A percentile compares a stretch with the other conserved stretches of the same genome.
These are phyloP conservation scores for Verticillium nubilum DNA, from an alignment of 2,329 filamentous ascomycete genomes.

Conservation along the genomic window DNA sequence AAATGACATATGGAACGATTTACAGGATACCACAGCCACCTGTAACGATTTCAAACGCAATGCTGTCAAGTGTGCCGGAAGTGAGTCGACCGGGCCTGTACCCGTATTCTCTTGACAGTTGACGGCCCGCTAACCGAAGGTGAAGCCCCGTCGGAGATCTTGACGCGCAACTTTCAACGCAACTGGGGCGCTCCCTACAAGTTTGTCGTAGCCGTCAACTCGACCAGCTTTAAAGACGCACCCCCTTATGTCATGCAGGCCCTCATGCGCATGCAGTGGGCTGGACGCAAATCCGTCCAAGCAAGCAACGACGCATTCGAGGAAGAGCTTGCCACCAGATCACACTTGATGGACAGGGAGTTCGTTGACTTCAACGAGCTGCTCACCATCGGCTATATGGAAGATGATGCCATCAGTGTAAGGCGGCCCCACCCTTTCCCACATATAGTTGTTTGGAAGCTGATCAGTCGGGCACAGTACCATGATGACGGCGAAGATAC, in stretches of 20 bases:
- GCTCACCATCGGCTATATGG: constrained; percentile 57
- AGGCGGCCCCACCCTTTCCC: constrained; percentile 15
- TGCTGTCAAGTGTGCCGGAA: constrained; percentile 24
- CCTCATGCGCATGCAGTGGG: constrained; percentile 51
- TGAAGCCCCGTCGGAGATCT: constrained; percentile 23
- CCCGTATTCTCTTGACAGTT: constrained; percentile 2
- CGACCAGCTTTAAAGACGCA: constrained; percentile 41
- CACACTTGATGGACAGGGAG: neutral
- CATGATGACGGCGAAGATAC: constrained; percentile 63
- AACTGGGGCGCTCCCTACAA: constrained; percentile 65
- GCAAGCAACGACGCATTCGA: constrained; percentile 14
- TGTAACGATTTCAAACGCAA: constrained; percentile 42
- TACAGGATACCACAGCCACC: constrained; percentile 28
- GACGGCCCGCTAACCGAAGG: constrained; percentile 4
- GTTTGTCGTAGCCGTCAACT: constrained; percentile 52
- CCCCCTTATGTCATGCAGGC: constrained; percentile 42
- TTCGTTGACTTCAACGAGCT: constrained; percentile 55
- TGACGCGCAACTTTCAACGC: constrained; percentile 46
- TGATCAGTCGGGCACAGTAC: constrained; percentile 31
- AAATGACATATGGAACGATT: constrained; percentile 51
- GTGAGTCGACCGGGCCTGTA: constrained; percentile 17
- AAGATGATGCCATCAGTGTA: constrained; percentile 51
- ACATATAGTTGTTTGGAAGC: neutral
- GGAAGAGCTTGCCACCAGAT: neutral
- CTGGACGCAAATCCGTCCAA: constrained; percentile 34